phyloP scores from a whole-genome alignment of 257 asterid species.

The Penstemon davidsonii region DNA sequence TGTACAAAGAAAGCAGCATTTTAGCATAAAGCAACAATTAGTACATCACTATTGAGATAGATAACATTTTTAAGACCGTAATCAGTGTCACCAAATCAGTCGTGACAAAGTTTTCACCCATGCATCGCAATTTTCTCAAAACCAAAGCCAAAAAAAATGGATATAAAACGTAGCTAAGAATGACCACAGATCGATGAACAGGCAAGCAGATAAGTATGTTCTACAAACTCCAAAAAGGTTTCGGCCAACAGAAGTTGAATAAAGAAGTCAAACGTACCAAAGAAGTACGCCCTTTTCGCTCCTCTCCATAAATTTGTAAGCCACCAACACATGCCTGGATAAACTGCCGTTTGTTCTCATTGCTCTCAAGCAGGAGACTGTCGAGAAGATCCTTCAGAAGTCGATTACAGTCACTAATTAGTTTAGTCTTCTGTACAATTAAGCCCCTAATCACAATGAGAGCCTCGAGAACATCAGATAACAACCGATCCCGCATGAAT shows the following conservation, averaged over 20 bases:
- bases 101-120: neutral
- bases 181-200: neutral
- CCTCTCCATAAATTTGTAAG: conserved; percentile 86
- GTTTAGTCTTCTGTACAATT: conserved; percentile 93
- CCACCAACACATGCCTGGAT: conserved; percentile 97
- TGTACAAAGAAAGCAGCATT: conserved; percentile 1
- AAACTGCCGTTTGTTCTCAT: conserved; percentile 86
- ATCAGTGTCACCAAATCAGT: conserved; percentile 2
- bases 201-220: neutral
- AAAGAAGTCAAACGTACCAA: conserved; percentile 58
- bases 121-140: conserved; percentile 16
- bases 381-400: conserved; percentile 94
- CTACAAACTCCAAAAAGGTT: neutral
- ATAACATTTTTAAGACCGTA: conserved; percentile 7
- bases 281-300: conserved; percentile 78
- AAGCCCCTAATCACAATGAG: conserved; percentile 95
- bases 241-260: neutral
- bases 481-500: conserved; percentile 84
- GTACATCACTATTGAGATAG: neutral
- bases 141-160: conserved; percentile 6
- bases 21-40: conserved; percentile 13
- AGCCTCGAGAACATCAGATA: conserved; percentile 95
- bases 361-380: conserved; percentile 91
- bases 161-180: conserved; percentile 19
- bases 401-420: conserved; percentile 87